Evolutionary conservation across 768 basidiomycete genomes (phyloP).

Genomic region (Suillus decipiens): DNA sequence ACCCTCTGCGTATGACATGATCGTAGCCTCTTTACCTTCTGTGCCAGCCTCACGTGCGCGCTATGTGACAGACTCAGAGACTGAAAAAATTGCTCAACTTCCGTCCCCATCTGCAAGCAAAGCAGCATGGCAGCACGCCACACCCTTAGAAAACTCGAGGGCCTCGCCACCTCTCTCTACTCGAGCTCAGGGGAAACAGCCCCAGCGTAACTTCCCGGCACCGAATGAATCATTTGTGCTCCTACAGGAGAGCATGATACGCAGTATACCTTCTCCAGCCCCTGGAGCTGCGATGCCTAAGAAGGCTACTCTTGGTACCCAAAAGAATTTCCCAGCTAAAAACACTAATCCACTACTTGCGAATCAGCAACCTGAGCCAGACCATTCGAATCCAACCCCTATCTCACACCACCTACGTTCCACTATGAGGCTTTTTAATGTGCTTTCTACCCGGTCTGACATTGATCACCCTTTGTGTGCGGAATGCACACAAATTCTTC

Average conservation of each 20-base stretch:
- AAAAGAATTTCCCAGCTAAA: conserved; percentile 29
- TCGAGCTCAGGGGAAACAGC: conserved; percentile 61
- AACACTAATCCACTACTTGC: conserved; percentile 27
- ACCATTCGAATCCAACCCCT: conserved; percentile 67
- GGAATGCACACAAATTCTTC: conserved; percentile 87
- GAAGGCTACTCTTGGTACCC: conserved; percentile 40
- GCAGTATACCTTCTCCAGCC: conserved; percentile 61
- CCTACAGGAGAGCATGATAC: conserved; percentile 80
- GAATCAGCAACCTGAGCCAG: conserved; percentile 45
- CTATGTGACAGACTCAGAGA: conserved; percentile 34
- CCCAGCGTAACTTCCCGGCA: conserved; percentile 50
- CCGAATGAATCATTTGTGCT: conserved; percentile 92
- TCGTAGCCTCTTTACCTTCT: conserved; percentile 68
- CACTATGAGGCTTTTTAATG: conserved; percentile 70
- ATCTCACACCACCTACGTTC: conserved; percentile 79
- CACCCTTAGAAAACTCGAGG: conserved; percentile 37
- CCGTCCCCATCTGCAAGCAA: conserved; percentile 55
- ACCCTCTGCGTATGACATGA: conserved; percentile 86
- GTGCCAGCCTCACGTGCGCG: conserved; percentile 44
- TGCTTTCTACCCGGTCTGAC: conserved; percentile 74
- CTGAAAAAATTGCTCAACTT: conserved; percentile 48
- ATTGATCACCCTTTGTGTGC: conserved; percentile 94
- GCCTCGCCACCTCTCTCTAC: conserved; percentile 46
- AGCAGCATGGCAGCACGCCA: conserved; percentile 63
- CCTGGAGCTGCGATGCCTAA: conserved; percentile 45